Percentiles rank a stretch among this genome's conserved stretches.
phyloP scores from a whole-genome alignment of 495 filamentous ascomycete species.

The Oidiodendron maius region DNA sequence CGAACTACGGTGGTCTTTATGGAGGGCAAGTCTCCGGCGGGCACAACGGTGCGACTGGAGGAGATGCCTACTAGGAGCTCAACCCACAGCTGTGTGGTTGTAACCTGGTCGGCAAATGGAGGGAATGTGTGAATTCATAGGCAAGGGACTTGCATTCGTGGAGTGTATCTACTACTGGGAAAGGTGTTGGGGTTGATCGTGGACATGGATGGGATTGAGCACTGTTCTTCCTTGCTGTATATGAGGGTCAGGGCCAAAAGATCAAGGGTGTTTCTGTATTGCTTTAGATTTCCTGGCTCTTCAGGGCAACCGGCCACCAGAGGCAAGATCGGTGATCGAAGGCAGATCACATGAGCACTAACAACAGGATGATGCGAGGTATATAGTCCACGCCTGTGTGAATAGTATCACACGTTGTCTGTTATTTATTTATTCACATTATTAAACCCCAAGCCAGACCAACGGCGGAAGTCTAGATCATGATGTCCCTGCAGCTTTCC shows the following conservation, averaged over 20 bases:
- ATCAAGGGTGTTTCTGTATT: slow-evolving; percentile 10
- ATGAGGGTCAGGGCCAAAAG: slow-evolving; percentile 19
- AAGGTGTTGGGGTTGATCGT: slow-evolving; percentile 16
- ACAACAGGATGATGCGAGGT: slow-evolving; percentile 19
- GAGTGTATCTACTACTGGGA: slow-evolving; percentile 21
- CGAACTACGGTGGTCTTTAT: slow-evolving; percentile 57
- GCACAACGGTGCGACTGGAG: slow-evolving; percentile 63
- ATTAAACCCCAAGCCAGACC: no score
- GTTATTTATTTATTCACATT: no score
- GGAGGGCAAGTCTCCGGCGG: slow-evolving; percentile 44
- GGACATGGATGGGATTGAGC: slow-evolving; percentile 13
- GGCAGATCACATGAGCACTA: slow-evolving; percentile 8
- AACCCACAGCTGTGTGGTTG: neutral
- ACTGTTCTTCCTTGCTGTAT: slow-evolving; percentile 12
- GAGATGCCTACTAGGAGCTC: slow-evolving; percentile 22
- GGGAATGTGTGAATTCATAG: neutral
- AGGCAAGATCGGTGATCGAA: slow-evolving; percentile 6
- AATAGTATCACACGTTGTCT: no score
- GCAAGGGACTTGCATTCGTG: slow-evolving; percentile 8
- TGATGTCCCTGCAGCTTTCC: no score
- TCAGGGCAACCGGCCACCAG: slow-evolving; percentile 6
- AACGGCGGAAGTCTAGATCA: no score
- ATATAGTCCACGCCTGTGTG: slow-evolving; percentile 16
- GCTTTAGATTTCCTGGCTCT: slow-evolving; percentile 23
- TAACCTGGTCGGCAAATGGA: slow-evolving; percentile 2